phyloP scores from a whole-genome alignment of 176 grass and related monocot species.

The Oryza rufipogon region DNA sequence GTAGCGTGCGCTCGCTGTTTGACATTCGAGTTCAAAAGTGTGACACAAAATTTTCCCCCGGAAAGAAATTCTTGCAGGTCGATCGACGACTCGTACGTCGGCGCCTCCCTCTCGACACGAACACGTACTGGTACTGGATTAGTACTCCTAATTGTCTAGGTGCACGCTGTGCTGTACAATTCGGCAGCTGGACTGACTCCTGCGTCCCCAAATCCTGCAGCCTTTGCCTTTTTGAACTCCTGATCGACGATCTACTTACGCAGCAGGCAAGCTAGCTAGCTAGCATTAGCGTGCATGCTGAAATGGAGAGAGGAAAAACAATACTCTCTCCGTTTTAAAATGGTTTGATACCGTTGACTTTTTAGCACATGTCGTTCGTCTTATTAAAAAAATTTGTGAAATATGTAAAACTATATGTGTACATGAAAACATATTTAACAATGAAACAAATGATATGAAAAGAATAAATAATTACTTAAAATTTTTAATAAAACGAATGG shows the following conservation, averaged over 20 bases:
- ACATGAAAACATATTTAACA: too few relatives aligned
- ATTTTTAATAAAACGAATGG: too few relatives aligned
- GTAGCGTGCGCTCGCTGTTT: slow-evolving; percentile 27
- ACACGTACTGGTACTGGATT: not conserved
- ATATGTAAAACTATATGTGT: too few relatives aligned
- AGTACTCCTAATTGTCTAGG: not conserved
- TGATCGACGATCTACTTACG: not conserved
- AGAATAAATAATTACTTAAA: too few relatives aligned
- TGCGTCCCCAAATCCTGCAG: not conserved
- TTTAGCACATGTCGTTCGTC: too few relatives aligned
- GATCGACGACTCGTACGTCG: not conserved
- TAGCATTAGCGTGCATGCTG: slow-evolving; percentile 6
- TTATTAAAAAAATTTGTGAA: too few relatives aligned
- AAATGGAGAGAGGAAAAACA: not conserved
- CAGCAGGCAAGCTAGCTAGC: not conserved
- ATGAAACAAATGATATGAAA: too few relatives aligned
- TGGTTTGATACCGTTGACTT: too few relatives aligned
- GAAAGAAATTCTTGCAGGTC: not conserved
- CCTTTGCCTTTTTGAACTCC: slow-evolving; percentile 30
- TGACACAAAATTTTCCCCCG: not conserved
- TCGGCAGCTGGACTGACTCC: slow-evolving; percentile 48
- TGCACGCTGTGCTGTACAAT: slow-evolving; percentile 22
- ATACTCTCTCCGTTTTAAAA: too few relatives aligned
- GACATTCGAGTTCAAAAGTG: slow-evolving; percentile 53
- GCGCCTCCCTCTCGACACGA: not conserved